phyloP scores from a whole-genome alignment of 1,284 basidiomycete species.

The Golubevia sp. region DNA sequence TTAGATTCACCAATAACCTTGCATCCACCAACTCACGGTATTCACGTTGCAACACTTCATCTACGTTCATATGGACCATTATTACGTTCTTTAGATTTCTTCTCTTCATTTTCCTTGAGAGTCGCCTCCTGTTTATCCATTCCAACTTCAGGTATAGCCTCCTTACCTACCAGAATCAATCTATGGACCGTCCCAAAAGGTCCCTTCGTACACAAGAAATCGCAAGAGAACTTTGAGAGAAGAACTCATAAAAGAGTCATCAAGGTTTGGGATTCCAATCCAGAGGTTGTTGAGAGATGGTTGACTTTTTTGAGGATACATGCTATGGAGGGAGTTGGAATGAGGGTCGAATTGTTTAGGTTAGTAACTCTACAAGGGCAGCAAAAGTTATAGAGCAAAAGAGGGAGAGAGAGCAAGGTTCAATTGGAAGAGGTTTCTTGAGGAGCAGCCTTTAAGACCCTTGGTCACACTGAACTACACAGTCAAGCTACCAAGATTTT shows the following conservation, averaged over 20 bases:
- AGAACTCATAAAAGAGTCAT: slow-evolving; percentile 80
- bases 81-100: slow-evolving; percentile 72
- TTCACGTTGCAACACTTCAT: slow-evolving; percentile 83
- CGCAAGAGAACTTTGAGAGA: slow-evolving; percentile 93
- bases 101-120: slow-evolving; percentile 81
- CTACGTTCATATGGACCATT: slow-evolving; percentile 76
- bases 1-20: not conserved
- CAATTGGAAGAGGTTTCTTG: no score
- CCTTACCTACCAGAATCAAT: slow-evolving; percentile 76
- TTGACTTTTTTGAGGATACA: slow-evolving; percentile 79
- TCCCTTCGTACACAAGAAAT: slow-evolving; percentile 92
- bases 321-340: slow-evolving; percentile 81
- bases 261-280: slow-evolving; percentile 87
- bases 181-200: slow-evolving; percentile 85
- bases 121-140: slow-evolving; percentile 83
- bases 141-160: slow-evolving; percentile 73
- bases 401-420: no score
- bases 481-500: no score
- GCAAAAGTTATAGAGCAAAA: no score
- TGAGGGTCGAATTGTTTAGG: slow-evolving; percentile 80
- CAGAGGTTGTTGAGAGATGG: slow-evolving; percentile 79
- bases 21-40: slow-evolving; percentile 66
- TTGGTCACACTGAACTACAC: no score
- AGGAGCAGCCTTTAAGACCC: no score
- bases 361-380: no score